These are phyloP conservation scores for Chlorella vulgaris DNA, from an alignment of 139 green algal genomes.

Conservation along the genomic window DNA sequence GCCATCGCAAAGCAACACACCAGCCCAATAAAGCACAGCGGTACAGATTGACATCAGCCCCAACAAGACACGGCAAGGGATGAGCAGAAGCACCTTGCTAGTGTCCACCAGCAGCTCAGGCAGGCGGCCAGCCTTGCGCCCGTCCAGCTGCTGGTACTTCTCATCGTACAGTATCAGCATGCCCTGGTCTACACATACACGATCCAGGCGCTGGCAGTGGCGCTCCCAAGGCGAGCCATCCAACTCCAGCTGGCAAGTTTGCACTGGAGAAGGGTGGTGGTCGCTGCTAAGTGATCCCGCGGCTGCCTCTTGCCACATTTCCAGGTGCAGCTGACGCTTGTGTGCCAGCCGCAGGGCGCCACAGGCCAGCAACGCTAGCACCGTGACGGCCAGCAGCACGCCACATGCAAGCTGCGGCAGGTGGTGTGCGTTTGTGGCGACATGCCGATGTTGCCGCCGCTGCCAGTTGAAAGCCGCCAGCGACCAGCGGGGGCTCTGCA, in stretches of 20 bases:
- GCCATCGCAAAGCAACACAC: too few species aligned
- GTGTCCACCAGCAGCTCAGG: constrained; percentile 21
- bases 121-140: constrained; percentile 3
- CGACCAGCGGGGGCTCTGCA: constrained; percentile 22
- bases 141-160: constrained; percentile 24
- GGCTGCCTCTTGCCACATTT: not conserved
- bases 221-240: constrained; percentile 5
- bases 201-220: constrained; percentile 15
- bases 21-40: too few species aligned
- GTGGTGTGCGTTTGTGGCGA: not conserved
- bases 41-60: too few species aligned
- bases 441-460: not conserved
- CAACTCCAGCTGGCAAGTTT: constrained; percentile 3
- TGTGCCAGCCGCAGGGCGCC: not conserved
- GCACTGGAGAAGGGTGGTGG: not conserved
- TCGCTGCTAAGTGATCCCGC: not conserved
- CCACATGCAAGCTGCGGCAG: not conserved
- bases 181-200: constrained; percentile 24
- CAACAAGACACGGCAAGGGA: too few species aligned
- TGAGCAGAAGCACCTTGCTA: too few species aligned
- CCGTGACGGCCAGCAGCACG: not conserved
- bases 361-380: not conserved
- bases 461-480: not conserved
- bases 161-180: constrained; percentile 10
- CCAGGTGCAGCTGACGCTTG: not conserved